Conservation (phyloP, 2,329 filamentous ascomycete genomes). For the Hypomyces rosellus region DNA sequence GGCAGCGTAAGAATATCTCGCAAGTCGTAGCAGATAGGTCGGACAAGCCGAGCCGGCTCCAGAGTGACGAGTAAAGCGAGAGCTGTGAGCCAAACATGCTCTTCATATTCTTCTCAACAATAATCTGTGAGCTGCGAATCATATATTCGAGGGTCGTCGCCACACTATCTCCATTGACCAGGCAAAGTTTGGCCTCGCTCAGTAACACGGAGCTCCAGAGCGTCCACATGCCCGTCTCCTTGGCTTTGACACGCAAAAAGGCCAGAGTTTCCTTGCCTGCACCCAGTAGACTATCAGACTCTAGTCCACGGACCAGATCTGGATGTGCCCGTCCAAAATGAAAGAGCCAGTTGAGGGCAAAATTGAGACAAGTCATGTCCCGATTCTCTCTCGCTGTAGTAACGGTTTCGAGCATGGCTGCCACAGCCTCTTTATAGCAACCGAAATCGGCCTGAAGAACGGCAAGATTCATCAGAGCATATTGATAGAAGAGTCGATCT, state of each 20-base stretch:
- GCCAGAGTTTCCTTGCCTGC: slow-evolving; percentile 74
- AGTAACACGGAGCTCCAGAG: slow-evolving; percentile 77
- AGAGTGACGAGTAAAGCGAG: slow-evolving; percentile 65
- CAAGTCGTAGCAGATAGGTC: slow-evolving; percentile 53
- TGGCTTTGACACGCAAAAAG: slow-evolving; percentile 80
- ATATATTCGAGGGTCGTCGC: slow-evolving; percentile 66
- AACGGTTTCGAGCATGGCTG: slow-evolving; percentile 91
- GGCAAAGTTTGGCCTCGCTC: slow-evolving; percentile 74
- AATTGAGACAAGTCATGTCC: slow-evolving; percentile 89
- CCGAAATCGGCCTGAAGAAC: slow-evolving; percentile 94
- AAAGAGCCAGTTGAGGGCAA: slow-evolving; percentile 91
- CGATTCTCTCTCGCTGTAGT: slow-evolving; percentile 90
- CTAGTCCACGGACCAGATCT: slow-evolving; percentile 61
- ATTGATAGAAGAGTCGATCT: slow-evolving; percentile 85
- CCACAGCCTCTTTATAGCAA: slow-evolving; percentile 81
- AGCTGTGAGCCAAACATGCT: slow-evolving; percentile 68
- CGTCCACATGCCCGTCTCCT: slow-evolving; percentile 79
- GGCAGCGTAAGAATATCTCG: slow-evolving; percentile 70
- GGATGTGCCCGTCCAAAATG: slow-evolving; percentile 87
- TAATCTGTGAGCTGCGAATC: slow-evolving; percentile 74
- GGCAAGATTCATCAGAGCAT: slow-evolving; percentile 86
- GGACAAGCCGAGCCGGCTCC: slow-evolving; percentile 64
- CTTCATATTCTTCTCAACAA: slow-evolving; percentile 68
- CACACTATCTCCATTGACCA: slow-evolving; percentile 63
- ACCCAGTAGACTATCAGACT: slow-evolving; percentile 66